These are phyloP conservation scores for Dioszegia hungarica DNA, from an alignment of 768 basidiomycete species.

Conservation along the genomic window DNA sequence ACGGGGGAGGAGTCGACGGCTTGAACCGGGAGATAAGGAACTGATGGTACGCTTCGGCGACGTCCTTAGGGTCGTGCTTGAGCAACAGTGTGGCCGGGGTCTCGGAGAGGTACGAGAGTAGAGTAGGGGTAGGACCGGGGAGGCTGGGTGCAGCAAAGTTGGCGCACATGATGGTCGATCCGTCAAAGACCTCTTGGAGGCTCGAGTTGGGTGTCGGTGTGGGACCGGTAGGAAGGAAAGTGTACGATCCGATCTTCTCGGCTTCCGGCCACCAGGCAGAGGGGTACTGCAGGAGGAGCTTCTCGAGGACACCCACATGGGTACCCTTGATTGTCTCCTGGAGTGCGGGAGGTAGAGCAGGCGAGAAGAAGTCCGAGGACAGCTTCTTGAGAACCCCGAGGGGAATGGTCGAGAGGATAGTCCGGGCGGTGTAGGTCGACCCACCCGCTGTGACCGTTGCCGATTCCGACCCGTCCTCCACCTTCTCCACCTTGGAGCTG, in stretches of 20 bases:
- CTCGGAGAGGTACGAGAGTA: constrained; percentile 44
- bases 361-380: constrained; percentile 24
- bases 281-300: constrained; percentile 38
- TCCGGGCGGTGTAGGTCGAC: constrained; percentile 15
- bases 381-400: constrained; percentile 37
- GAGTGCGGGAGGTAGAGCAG: constrained; percentile 23
- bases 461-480: constrained; percentile 10
- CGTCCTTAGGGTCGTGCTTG: constrained; percentile 16
- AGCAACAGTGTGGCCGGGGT: constrained; percentile 36
- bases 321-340: constrained; percentile 27
- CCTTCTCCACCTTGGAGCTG: constrained; percentile 10
- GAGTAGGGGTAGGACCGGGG: constrained; percentile 26
- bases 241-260: constrained; percentile 34
- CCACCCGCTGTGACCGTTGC: constrained; percentile 9
- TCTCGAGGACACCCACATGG: constrained; percentile 44
- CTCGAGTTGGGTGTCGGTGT: constrained; percentile 12
- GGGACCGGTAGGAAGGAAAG: constrained; percentile 37
- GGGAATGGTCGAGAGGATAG: constrained; percentile 43
- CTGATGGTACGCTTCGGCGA: constrained; percentile 33
- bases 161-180: constrained; percentile 32
- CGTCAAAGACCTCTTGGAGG: constrained; percentile 31
- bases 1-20: constrained; percentile 2
- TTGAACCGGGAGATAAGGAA: constrained; percentile 32
- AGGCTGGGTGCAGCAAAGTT: constrained; percentile 31
- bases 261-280: constrained; percentile 45